phyloP scores from a whole-genome alignment of 2,329 filamentous ascomycete genomes.

The Colletotrichum sidae region DNA sequence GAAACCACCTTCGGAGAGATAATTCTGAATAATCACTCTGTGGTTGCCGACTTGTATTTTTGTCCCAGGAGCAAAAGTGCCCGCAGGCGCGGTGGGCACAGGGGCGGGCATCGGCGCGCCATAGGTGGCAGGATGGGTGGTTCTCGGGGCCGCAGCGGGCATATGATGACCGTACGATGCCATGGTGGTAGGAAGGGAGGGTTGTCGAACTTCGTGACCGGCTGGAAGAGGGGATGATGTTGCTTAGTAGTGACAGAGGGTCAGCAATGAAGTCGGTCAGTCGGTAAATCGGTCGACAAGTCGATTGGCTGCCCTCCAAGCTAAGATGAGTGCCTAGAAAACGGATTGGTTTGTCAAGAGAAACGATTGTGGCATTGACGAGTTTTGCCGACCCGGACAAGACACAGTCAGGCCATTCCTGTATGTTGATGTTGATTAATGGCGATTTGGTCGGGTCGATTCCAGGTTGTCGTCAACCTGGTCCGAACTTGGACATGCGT shows the following conservation, averaged over 20 bases:
- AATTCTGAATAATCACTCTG: slow-evolving; percentile 93
- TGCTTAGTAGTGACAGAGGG: slow-evolving; percentile 15
- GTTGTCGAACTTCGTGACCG: slow-evolving; percentile 13
- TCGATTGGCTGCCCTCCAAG: not conserved
- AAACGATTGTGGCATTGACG: slow-evolving; percentile 29
- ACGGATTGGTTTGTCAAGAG: slow-evolving; percentile 7
- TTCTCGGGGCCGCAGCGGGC: slow-evolving; percentile 34
- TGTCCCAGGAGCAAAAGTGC: slow-evolving; percentile 92
- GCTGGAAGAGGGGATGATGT: slow-evolving; percentile 9
- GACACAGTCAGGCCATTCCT: slow-evolving; percentile 33
- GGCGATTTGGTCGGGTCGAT: slow-evolving; percentile 27
- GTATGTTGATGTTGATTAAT: slow-evolving; percentile 26
- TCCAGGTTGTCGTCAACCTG: slow-evolving; percentile 35
- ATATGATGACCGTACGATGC: slow-evolving; percentile 37
- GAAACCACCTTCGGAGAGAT: slow-evolving; percentile 97
- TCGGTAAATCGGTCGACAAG: not conserved
- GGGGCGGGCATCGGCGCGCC: slow-evolving; percentile 54
- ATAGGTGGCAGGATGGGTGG: slow-evolving; percentile 55
- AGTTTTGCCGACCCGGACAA: slow-evolving; percentile 31
- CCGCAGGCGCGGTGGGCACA: slow-evolving; percentile 68
- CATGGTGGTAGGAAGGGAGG: slow-evolving; percentile 13
- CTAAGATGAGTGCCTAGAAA: slow-evolving; percentile 9
- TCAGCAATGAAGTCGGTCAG: slow-evolving; percentile 11
- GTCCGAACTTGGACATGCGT: slow-evolving; percentile 26
- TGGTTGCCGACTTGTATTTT: slow-evolving; percentile 97